Evolutionary conservation across 805 yeast species (phyloP).

Genomic region (Komagataella kurtzmanii): DNA sequence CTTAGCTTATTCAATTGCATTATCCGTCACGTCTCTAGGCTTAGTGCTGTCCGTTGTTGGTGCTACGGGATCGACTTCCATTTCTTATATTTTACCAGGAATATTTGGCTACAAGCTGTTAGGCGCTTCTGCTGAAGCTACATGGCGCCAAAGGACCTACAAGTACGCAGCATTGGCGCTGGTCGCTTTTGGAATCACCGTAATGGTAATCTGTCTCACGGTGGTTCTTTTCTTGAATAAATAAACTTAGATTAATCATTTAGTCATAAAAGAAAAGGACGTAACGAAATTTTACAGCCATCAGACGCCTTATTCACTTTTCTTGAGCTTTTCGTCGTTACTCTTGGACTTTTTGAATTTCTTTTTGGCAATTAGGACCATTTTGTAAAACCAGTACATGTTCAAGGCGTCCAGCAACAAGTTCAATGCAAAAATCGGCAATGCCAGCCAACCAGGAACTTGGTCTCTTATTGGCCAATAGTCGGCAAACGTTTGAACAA

Average conservation of each 20-base stretch:
- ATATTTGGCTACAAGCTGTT: constrained; percentile 67
- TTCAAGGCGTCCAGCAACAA: constrained; percentile 54
- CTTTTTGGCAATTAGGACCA: constrained; percentile 63
- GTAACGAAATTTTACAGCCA: not conserved
- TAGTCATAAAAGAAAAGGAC: not conserved
- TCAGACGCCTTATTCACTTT: no score
- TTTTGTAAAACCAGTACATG: constrained; percentile 77
- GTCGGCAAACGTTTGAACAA: constrained; percentile 34
- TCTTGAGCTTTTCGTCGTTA: not conserved
- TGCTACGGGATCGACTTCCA: constrained; percentile 86
- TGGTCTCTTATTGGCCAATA: constrained; percentile 26
- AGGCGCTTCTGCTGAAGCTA: constrained; percentile 22
- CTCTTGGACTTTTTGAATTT: constrained; percentile 13
- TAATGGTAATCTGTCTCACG: constrained; percentile 29
- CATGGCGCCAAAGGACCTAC: constrained; percentile 18
- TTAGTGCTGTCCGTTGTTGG: constrained; percentile 81
- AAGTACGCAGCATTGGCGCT: constrained; percentile 41
- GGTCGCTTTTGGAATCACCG: constrained; percentile 53
- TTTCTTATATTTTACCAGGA: constrained; percentile 85
- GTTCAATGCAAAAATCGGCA: constrained; percentile 42
- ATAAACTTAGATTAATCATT: not conserved
- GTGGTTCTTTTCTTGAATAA: constrained; percentile 15
- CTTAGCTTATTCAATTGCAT: constrained; percentile 49
- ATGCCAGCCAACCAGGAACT: constrained; percentile 33
- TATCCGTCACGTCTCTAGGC: constrained; percentile 60